Base-by-base conservation (phyloP, 345 rosid genomes). In the Salix dunnii region DNA sequence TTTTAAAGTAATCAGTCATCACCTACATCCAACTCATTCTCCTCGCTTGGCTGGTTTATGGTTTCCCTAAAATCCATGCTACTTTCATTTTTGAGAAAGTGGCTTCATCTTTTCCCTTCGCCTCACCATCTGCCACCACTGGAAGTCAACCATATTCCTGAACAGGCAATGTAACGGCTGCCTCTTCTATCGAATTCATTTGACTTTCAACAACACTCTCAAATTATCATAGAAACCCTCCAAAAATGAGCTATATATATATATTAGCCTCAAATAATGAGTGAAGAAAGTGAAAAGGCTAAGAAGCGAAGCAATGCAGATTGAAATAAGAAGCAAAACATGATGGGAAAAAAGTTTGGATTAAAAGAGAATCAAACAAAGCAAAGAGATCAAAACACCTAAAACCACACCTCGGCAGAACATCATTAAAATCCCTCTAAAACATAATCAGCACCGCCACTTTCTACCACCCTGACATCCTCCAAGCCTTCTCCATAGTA, bases 161-260 rank as follows among this genome's bases (percentile, higher is more conserved):
- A n/a, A n/a, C n/a, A n/a, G n/a, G n/a, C n/a, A n/a, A n/a, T n/a
- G 0, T 33, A 7, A 38, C 42, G 42, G 10, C 42, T 38, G 10
- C 42, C 42, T 38, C 42, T 38, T 90, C 94, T 90, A 87, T 86
- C 42, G 75, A 48, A 68, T 72, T 55, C 28, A 60, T 33, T 81
- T 70, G 17, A 67, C 66, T 79, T 72, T 27, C 40, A 65, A 18
- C 27, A 33, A 20, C 2, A 49, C 61, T 58, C 43, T 36, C 25
- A 28, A 71, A 10, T 62, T 18, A 58, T n/a, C 7, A 14, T 63
- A 43, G 30, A 49, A 79, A 74, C 65, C 71, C 36, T 31, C 43
- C 28, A 55, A 66, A 62, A 70, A n/a, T 28, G 53, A 70, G 12
- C 70, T 65, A 21, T 55, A 73, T 74, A 69, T 74, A 42, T 33